Base-by-base conservation (phyloP, 768 basidiomycete genomes). In the Termitomyces sp. region DNA sequence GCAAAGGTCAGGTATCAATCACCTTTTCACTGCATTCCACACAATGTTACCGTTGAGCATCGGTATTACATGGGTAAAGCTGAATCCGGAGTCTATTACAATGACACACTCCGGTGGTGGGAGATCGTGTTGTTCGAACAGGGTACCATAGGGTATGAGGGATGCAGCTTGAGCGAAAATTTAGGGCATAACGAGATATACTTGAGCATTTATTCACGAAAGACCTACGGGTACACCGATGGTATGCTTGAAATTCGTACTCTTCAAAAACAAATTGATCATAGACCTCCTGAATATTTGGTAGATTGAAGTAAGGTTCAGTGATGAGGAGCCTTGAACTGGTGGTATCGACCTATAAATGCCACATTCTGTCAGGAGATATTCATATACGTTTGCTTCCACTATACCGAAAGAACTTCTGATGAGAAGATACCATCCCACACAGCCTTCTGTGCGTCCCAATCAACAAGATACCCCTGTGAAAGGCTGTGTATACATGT, bases 241-340 rank as follows among this genome's bases (percentile, higher is more conserved):
- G 77, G 68, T 91, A 94, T 44, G 90, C 84, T 44, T 80, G 76
- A 66, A 96, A 97, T 63, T 95, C 94, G 73, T 94, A 98, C 71
- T 98, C 94, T 68, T 98, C 95, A 63, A 97, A 98, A 2, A 96
- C 78, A 66, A 98, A 89, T 70, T 98, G 93, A 67, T 98, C 95
- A 63, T 95, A 94, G 32, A 91, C 81, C 25, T 94, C 91, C 70
- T 94, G 91, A 12, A 97, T 82, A 65, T 92, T 94, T 23, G 92
- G 90, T 9, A 95, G 75, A 72, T 98, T 94, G 79, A 96, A 91
- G 66, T 91, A 92, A 5, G 95, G 94, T 71, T 98, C 95, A 5
- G 96, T 97, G 53, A 98, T 81, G 46, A 98, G 74, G 33, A 98
- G 74, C 4, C 89, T 85, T 0, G 88, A 83, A 48, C 82, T 77